Conservation (phyloP, 169 alveolate species). For the Eimeria sp. region DNA sequence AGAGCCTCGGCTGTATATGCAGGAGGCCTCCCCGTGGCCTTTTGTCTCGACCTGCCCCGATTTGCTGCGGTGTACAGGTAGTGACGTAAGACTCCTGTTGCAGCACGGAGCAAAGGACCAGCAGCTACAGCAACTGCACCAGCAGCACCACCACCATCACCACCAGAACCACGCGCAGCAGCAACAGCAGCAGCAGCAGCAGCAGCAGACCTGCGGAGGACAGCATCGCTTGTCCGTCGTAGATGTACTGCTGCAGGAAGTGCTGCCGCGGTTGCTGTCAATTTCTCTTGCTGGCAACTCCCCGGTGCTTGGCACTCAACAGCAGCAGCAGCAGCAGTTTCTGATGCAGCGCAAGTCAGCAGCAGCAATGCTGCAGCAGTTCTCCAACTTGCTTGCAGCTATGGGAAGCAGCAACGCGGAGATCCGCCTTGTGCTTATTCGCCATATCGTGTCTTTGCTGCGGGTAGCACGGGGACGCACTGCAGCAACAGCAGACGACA, state of each 20-base stretch:
- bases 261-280: conserved; percentile 72
- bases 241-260: conserved; percentile 63
- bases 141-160: too few species aligned
- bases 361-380: conserved; percentile 61
- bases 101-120: conserved; percentile 26
- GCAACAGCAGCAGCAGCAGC: conserved; percentile 72
- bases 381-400: conserved; percentile 49
- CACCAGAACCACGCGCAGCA: too few species aligned
- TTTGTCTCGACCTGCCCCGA: conserved; percentile 31
- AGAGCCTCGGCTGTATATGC: conserved; percentile 53
- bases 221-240: conserved; percentile 42
- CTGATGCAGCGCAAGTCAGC: background rate
- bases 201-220: conserved; percentile 58
- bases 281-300: conserved; percentile 6
- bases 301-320: background rate
- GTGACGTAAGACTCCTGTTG: conserved; percentile 39
- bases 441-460: conserved; percentile 45
- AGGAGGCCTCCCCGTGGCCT: conserved; percentile 36
- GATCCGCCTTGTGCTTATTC: conserved; percentile 53
- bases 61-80: conserved; percentile 53
- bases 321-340: conserved; percentile 46
- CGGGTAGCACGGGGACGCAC: conserved; percentile 41
- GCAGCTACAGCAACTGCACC: conserved; percentile 46
- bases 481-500: background rate
- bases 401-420: conserved; percentile 80